Evolutionary conservation across 352 stramenopile genomes (phyloP).

Genomic region (Globisporangium recalcitrans): DNA sequence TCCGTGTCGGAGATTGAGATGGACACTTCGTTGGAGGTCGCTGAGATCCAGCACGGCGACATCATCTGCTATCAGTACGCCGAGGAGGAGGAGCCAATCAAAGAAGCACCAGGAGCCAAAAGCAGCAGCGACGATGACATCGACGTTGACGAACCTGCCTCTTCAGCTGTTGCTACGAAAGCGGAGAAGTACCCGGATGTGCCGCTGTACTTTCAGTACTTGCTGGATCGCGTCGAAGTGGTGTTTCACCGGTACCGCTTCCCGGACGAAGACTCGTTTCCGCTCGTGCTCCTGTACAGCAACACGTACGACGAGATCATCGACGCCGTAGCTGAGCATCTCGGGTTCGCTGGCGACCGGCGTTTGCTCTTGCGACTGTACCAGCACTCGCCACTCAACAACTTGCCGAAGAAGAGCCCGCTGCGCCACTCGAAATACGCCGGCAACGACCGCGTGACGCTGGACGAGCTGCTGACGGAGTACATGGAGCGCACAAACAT

Average conservation of each 20-base stretch:
- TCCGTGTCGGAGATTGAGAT: constrained; percentile 54
- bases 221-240: constrained; percentile 78
- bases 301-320: constrained; percentile 76
- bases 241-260: constrained; percentile 53
- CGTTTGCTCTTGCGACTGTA: constrained; percentile 70
- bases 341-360: constrained; percentile 39
- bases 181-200: constrained; percentile 65
- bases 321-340: constrained; percentile 38
- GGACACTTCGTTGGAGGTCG: constrained; percentile 31
- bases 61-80: constrained; percentile 81
- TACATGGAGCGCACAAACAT: constrained; percentile 63
- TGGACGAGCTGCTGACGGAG: constrained; percentile 70
- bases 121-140: constrained; percentile 21
- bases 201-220: constrained; percentile 75
- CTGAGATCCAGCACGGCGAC: constrained; percentile 79
- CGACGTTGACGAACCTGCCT: constrained; percentile 7
- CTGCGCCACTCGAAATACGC: constrained; percentile 62
- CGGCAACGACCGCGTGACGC: constrained; percentile 47
- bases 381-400: constrained; percentile 68
- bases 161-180: background rate
- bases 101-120: too few relatives aligned
- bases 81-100: constrained; percentile 16
- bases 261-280: constrained; percentile 42
- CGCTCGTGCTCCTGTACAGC: constrained; percentile 54
- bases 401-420: constrained; percentile 56